Percentiles rank a stretch among this genome's conserved stretches.
Evolutionary conservation across 148 eudicot species (phyloP).

Genomic region (Pharnaceum exiguum): DNA sequence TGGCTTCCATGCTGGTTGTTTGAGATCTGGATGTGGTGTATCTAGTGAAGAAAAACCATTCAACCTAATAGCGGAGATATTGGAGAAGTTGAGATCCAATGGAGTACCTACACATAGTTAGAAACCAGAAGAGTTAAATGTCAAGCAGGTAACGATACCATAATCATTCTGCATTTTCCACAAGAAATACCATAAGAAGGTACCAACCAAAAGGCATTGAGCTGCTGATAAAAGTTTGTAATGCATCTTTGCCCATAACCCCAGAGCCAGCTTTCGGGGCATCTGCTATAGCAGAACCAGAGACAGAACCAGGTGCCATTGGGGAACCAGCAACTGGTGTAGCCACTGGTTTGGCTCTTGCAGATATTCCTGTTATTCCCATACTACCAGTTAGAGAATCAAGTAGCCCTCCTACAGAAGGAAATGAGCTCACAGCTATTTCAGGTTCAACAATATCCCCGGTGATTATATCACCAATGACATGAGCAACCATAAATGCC

Average conservation of each 20-base stretch:
- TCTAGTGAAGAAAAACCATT: constrained; percentile 83
- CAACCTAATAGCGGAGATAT: constrained; percentile 64
- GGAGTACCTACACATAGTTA: constrained; percentile 60
- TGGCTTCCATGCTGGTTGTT: constrained; percentile 99
- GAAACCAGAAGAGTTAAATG: not conserved
- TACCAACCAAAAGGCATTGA: constrained; percentile 98
- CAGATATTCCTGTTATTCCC: constrained; percentile 78
- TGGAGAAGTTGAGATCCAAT: constrained; percentile 81
- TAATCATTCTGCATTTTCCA: constrained; percentile 2
- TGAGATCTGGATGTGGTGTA: constrained; percentile 74
- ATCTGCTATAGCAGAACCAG: constrained; percentile 60
- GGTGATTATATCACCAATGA: constrained; percentile 66
- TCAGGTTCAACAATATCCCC: constrained; percentile 84
- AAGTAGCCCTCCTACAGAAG: constrained; percentile 90
- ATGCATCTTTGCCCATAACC: constrained; percentile 73
- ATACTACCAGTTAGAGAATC: constrained; percentile 97
- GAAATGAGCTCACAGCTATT: constrained; percentile 59
- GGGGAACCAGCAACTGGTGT: constrained; percentile 72
- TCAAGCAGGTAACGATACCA: constrained; percentile 2
- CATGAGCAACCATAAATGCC: constrained; percentile 81
- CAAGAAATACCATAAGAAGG: constrained; percentile 31
- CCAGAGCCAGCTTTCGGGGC: constrained; percentile 75
- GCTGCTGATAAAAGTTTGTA: constrained; percentile 72
- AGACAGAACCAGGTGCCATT: constrained; percentile 30
- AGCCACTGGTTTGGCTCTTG: constrained; percentile 78